Evolutionary conservation across 306 rosid genomes (phyloP).

Genomic region (Canavalia ensiformis): DNA sequence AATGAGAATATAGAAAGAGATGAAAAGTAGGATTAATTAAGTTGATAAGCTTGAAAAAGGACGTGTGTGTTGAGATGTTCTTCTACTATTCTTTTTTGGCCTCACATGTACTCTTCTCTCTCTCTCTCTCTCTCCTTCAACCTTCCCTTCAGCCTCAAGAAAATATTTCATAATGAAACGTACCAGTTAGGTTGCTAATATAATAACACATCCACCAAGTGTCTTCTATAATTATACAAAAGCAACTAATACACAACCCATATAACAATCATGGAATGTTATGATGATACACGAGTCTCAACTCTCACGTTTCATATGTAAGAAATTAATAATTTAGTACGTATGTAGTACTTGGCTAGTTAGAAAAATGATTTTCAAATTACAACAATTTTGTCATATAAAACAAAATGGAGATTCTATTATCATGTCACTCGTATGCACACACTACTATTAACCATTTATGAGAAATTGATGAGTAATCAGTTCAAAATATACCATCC

Average conservation of each 20-base stretch:
- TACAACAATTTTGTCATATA: slow-evolving; percentile 29
- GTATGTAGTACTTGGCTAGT: slow-evolving; percentile 51
- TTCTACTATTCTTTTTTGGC: slow-evolving; percentile 42
- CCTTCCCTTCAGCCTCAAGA: slow-evolving; percentile 73
- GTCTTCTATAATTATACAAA: slow-evolving; percentile 51
- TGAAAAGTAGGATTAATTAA: slow-evolving; percentile 56
- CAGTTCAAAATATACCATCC: slow-evolving; percentile 43
- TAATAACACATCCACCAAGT: slow-evolving; percentile 50
- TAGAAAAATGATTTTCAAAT: slow-evolving; percentile 52
- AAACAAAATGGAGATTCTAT: slow-evolving; percentile 52
- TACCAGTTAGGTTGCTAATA: slow-evolving; percentile 51
- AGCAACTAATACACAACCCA: slow-evolving; percentile 46
- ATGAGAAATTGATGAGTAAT: slow-evolving; percentile 43
- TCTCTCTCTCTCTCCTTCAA: slow-evolving; percentile 38
- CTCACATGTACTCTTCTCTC: slow-evolving; percentile 34
- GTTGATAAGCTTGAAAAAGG: slow-evolving; percentile 48
- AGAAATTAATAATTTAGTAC: slow-evolving; percentile 49
- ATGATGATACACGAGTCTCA: slow-evolving; percentile 66
- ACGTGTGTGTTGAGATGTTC: slow-evolving; percentile 50
- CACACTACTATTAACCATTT: slow-evolving; percentile 12
- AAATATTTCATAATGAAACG: slow-evolving; percentile 56
- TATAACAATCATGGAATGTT: slow-evolving; percentile 57
- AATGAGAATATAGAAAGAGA: slow-evolving; percentile 46
- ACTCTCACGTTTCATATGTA: slow-evolving; percentile 58
- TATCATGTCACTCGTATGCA: slow-evolving; percentile 42